Base-by-base conservation (phyloP, 208 protist genomes). In the Leishmania arabica region DNA sequence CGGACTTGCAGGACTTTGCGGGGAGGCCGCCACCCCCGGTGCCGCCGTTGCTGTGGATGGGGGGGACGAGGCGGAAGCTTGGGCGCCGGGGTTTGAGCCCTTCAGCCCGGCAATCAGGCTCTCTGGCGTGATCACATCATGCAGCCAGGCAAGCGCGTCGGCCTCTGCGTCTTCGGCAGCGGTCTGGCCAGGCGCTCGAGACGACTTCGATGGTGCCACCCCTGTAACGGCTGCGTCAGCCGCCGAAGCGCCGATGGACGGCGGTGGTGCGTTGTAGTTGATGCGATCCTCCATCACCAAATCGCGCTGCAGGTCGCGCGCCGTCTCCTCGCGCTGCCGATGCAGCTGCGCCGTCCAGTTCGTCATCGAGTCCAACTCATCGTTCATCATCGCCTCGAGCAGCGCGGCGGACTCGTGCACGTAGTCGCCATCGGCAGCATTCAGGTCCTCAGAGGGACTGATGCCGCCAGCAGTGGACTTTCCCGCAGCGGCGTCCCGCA, bases 121-220 rank as follows among this genome's bases (percentile, higher is more conserved):
- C 40, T 93, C 86, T 0, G 93, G 90, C 1, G 89, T 86, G 73
- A 97, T 83, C 27, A 97, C 89, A 68, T 97, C 92, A 80, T 97
- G 92, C 83, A 97, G 78, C 92, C 93, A 97, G 62, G 93, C 89
- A 45, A 97, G 86, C 6, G 93, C 91, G 64, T 97, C 93, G 19
- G 89, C 83, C 72, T 83, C 87, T 0, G 56, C 78, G 34, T 84
- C 80, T 19, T 79, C 82, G 3, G 70, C 78, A 6, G 75, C 68
- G 66, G 69, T 54, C 3, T 76, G 75, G 37, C 69, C 75, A 19
- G 76, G 42, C 24, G 34, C 34, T 40, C 58, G 73, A 15, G 65
- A 1, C 34, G 64, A 34, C 37, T 64, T 66, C 75, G 75, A 47
- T 21, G 42, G 65, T 47, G 62, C 77, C 62, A 31, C 65, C 79